phyloP scores from a whole-genome alignment of 192 early-diverging fungal species.

The Entomortierella lignicola region DNA sequence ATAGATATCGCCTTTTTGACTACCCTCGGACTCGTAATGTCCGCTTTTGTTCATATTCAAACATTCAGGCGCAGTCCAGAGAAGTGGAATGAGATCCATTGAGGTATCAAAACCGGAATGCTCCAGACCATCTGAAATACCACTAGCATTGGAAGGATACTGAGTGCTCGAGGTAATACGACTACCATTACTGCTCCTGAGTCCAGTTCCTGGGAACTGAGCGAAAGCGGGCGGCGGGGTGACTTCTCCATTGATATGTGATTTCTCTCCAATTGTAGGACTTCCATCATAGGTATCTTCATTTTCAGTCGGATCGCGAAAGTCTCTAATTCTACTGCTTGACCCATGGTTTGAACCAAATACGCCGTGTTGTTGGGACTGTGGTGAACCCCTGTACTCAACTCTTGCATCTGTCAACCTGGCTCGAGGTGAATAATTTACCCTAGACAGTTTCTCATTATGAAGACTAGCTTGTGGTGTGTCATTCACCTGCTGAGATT shows the following conservation, averaged over 20 bases:
- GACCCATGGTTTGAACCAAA: conserved; percentile 26
- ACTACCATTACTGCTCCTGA: conserved; percentile 15
- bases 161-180: conserved; percentile 2
- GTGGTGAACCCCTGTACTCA: neutral
- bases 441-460: conserved; percentile 2
- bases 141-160: conserved; percentile 8
- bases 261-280: neutral
- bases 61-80: conserved; percentile 56
- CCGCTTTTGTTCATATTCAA: conserved; percentile 18
- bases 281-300: neutral
- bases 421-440: neutral
- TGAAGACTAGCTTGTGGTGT: neutral
- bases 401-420: conserved; percentile 6
- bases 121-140: conserved; percentile 16
- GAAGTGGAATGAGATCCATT: conserved; percentile 19
- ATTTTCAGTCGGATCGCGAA: neutral
- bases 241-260: neutral
- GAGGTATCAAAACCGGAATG: conserved; percentile 22
- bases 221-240: neutral
- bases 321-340: neutral
- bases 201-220: neutral
- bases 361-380: conserved; percentile 14
- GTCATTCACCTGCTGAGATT: conserved; percentile 20
- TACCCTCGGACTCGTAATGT: conserved; percentile 36
- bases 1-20: conserved; percentile 49